Evolutionary conservation across 495 filamentous ascomycete genomes (phyloP).

Genomic region (Podospora sp.): DNA sequence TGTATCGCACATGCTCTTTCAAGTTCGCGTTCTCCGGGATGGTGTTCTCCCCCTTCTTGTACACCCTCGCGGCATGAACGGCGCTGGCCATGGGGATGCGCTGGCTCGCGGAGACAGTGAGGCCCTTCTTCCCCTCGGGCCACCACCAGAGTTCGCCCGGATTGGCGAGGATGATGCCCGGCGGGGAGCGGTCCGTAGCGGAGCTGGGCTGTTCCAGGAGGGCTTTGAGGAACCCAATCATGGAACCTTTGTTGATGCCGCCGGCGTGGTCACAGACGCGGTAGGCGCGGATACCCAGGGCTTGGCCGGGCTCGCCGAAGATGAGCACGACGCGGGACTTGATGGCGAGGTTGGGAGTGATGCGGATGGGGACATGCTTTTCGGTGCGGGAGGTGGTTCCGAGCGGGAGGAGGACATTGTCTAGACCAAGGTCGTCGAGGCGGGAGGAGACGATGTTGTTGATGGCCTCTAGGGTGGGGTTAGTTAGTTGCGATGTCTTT

Average conservation of each 20-base stretch:
- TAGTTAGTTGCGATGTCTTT: background rate
- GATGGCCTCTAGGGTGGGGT: constrained; percentile 57
- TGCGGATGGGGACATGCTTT: constrained; percentile 70
- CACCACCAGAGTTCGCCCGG: constrained; percentile 71
- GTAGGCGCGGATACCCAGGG: constrained; percentile 74
- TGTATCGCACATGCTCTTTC: constrained; percentile 59
- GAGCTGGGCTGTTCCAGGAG: constrained; percentile 45
- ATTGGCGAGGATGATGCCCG: constrained; percentile 70
- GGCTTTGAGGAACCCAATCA: constrained; percentile 60
- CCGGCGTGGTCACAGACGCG: constrained; percentile 59
- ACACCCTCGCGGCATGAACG: constrained; percentile 46
- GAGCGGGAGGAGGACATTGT: constrained; percentile 61
- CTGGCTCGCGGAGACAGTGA: constrained; percentile 58
- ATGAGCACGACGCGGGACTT: constrained; percentile 68
- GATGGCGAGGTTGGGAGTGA: constrained; percentile 58
- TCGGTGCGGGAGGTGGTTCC: constrained; percentile 41
- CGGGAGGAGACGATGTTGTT: constrained; percentile 62
- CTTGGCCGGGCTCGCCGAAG: constrained; percentile 69
- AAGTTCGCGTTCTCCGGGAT: constrained; percentile 56
- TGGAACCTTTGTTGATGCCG: constrained; percentile 67
- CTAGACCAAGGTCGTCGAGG: constrained; percentile 59
- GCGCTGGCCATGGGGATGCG: constrained; percentile 57
- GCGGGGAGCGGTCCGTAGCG: constrained; percentile 31
- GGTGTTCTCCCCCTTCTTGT: constrained; percentile 52
- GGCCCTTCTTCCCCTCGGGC: constrained; percentile 54